phyloP scores from a whole-genome alignment of 768 basidiomycete genomes.

The Suillus bovinus region DNA sequence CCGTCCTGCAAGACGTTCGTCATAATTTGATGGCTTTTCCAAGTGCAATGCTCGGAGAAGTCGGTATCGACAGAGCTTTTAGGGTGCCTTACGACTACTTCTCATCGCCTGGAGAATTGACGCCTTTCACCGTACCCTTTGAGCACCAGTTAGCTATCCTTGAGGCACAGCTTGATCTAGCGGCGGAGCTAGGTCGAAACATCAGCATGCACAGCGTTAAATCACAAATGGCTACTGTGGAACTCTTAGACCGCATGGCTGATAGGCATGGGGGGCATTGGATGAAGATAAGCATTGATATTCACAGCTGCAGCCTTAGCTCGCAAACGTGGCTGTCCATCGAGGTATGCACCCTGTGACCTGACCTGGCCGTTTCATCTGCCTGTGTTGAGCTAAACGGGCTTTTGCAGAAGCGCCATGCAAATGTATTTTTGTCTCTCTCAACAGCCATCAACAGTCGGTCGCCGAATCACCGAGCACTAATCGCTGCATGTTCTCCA shows the following conservation, averaged over 20 bases:
- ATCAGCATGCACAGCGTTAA: slow-evolving; percentile 90
- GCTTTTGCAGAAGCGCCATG: slow-evolving; percentile 55
- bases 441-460: slow-evolving; percentile 85
- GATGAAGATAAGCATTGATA: slow-evolving; percentile 72
- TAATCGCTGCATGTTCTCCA: slow-evolving; percentile 65
- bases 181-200: slow-evolving; percentile 74
- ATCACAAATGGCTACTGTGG: slow-evolving; percentile 64
- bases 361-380: background rate
- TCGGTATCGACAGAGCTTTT: slow-evolving; percentile 84
- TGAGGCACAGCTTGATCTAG: slow-evolving; percentile 83
- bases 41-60: slow-evolving; percentile 86
- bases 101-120: slow-evolving; percentile 53
- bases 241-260: slow-evolving; percentile 61
- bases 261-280: slow-evolving; percentile 58
- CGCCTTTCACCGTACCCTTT: slow-evolving; percentile 77
- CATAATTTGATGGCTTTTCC: slow-evolving; percentile 60
- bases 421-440: slow-evolving; percentile 84
- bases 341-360: slow-evolving; percentile 53
- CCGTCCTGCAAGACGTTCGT: slow-evolving; percentile 62
- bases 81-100: slow-evolving; percentile 65
- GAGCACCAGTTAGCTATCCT: slow-evolving; percentile 81
- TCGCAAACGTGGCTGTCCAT: slow-evolving; percentile 72
- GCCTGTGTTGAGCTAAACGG: background rate
- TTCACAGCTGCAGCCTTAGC: slow-evolving; percentile 90
- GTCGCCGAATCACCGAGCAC: slow-evolving; percentile 57